Percentiles rank a stretch among this genome's conserved stretches.
These are phyloP conservation scores for Saccharomyces hybrid DNA, from an alignment of 1,139 yeast species.

Conservation along the genomic window DNA sequence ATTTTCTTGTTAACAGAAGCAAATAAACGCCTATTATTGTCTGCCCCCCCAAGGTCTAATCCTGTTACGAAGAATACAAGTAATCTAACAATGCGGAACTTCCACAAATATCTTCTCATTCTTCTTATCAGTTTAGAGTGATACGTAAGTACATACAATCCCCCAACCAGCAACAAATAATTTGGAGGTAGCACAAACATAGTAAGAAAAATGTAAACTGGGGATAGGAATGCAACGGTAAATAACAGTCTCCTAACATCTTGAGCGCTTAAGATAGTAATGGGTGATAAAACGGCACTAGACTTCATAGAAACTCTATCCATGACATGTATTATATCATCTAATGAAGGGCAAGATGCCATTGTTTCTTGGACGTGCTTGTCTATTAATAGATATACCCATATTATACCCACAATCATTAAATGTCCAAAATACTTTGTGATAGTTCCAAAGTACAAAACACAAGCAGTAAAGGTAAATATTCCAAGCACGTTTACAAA, in stretches of 20 bases:
- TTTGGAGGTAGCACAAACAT: conserved; percentile 68
- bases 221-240: conserved; percentile 81
- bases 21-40: conserved; percentile 27
- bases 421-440: conserved; percentile 78
- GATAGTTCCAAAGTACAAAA: conserved; percentile 66
- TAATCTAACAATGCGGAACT: conserved; percentile 61
- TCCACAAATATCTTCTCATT: conserved; percentile 76
- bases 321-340: conserved; percentile 76
- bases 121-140: conserved; percentile 80
- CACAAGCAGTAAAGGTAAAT: conserved; percentile 49
- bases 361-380: conserved; percentile 47
- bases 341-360: conserved; percentile 69
- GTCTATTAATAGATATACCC: conserved; percentile 58
- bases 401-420: conserved; percentile 57
- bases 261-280: conserved; percentile 64
- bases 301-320: conserved; percentile 69
- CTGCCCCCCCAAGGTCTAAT: conserved; percentile 62
- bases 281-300: conserved; percentile 68
- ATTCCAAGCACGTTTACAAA: conserved; percentile 67
- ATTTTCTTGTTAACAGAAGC: conserved; percentile 27
- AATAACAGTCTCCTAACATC: conserved; percentile 75
- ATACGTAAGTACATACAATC: conserved; percentile 64
- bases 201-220: conserved; percentile 68
- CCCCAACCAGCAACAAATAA: conserved; percentile 49
- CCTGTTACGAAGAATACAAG: conserved; percentile 81